Evolutionary conservation across 106 monocot species (phyloP).

Genomic region (Dendrobium nobile): DNA sequence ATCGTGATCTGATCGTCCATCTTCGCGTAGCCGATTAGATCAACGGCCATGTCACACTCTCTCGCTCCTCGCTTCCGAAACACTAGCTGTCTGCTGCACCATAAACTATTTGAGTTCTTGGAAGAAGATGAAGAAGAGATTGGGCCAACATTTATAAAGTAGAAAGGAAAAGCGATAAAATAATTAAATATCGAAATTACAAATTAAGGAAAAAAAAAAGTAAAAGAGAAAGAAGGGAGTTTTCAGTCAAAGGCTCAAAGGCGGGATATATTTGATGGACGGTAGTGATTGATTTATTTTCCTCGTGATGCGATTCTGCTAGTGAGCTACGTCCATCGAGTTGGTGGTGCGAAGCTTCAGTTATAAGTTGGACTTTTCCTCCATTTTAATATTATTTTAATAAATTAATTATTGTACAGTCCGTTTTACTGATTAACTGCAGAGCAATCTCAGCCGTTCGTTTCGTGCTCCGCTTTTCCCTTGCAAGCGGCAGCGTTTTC

Average conservation of each 20-base stretch:
- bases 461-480: too few relatives aligned
- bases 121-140: conserved; percentile 1
- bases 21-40: conserved; percentile 29
- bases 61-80: conserved; percentile 1
- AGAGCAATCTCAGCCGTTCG: too few relatives aligned
- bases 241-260: background rate
- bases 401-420: too few relatives aligned
- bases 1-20: conserved; percentile 50
- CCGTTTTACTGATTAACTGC: too few relatives aligned
- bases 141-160: conserved; percentile 1
- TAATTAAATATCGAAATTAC: background rate
- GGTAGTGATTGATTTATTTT: background rate
- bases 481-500: too few relatives aligned
- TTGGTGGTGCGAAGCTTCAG: conserved; percentile 1
- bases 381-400: too few relatives aligned
- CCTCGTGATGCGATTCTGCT: conserved; percentile 2
- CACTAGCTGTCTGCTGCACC: background rate
- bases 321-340: background rate
- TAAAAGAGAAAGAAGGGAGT: background rate
- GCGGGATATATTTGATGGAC: background rate
- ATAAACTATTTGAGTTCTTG: background rate
- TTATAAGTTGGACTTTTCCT: background rate
- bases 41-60: conserved; percentile 21
- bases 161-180: background rate
- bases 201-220: background rate